Evolutionary conservation across 805 yeast species (phyloP).

Genomic region (Yarrowia hollandica): DNA sequence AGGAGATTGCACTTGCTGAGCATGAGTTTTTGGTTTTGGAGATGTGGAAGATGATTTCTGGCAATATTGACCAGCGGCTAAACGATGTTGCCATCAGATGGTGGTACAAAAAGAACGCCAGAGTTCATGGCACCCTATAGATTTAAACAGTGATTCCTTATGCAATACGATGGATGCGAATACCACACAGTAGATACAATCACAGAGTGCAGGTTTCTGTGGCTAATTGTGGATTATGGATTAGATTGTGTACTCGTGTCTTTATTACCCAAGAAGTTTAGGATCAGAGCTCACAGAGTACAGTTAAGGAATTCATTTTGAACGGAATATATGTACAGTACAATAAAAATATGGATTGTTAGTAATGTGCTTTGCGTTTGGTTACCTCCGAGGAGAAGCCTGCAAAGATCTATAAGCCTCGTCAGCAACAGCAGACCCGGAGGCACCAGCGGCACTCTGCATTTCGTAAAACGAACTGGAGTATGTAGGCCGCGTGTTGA

Average conservation of each 20-base stretch:
- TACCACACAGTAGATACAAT: too few species aligned
- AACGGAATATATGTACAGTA: too few species aligned
- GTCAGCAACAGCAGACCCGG: slow-evolving; percentile 16
- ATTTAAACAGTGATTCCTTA: too few species aligned
- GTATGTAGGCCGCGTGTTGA: slow-evolving; percentile 31
- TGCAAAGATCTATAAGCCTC: slow-evolving; percentile 30
- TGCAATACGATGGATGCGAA: too few species aligned
- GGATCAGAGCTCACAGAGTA: too few species aligned
- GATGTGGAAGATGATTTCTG: slow-evolving; percentile 58
- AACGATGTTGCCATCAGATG: slow-evolving; percentile 56
- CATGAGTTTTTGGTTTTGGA: slow-evolving; percentile 43
- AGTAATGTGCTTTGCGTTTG: not conserved
- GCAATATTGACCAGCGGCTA: slow-evolving; percentile 58
- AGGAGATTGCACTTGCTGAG: slow-evolving; percentile 40
- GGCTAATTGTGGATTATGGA: too few species aligned
- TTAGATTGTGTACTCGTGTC: too few species aligned
- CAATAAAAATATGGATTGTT: too few species aligned
- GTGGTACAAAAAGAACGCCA: slow-evolving; percentile 53
- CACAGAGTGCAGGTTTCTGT: too few species aligned
- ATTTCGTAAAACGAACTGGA: slow-evolving; percentile 18
- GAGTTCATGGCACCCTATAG: not conserved
- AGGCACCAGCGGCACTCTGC: slow-evolving; percentile 1
- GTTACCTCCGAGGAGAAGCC: slow-evolving; percentile 6
- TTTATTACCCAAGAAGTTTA: too few species aligned
- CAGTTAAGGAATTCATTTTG: too few species aligned